Evolutionary conservation across 208 protist genomes (phyloP), one percentile per base, ranked within the genome.

Genomic region (Leishmania lainsoni): DNA sequence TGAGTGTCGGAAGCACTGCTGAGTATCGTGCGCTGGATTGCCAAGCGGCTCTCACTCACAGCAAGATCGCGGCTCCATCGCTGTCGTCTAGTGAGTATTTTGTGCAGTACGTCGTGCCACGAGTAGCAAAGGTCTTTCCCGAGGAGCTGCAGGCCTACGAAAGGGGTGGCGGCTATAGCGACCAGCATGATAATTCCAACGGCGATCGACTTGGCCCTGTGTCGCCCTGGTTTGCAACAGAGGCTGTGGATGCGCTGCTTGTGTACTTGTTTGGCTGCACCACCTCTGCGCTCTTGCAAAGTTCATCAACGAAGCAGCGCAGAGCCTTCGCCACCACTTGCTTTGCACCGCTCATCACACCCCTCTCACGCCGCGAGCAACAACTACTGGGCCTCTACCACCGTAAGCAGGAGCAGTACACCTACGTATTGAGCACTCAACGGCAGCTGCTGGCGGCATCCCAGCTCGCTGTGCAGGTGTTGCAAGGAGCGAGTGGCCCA

Each of bases 391-490:
- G 78, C 6, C 68, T 86, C 35, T 86, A 86, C 68, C 86, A 87
- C 69, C 78, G 81, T 45, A 76, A 83, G 42, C 76, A 91, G 29
- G 51, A 78, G 29, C 54, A 83, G 65, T 86, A 92, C 45, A 58
- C 77, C 54, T 71, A 90, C 29, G 32, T 77, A 20, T 68, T 91
- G 59, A 71, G 75, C 16, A 63, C 51, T 0, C 69, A 80, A 17
- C 87, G 81, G 49, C 80, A 85, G 35, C 63, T 85, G 42, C 78
- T 74, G 14, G 63, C 56, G 54, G 51, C 82, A 5, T 75, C 73
- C 12, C 69, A 63, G 69, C 0, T 35, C 3, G 82, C 73, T 2
- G 56, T 81, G 73, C 49, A 51, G 29, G 20, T 61, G 4, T 58
- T 85, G 71, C 82, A 81, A 54, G 2, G 39, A 5, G 72, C 65